Conservation (phyloP, 805 yeast species). For the Cyberlindnera xishuangbannaensis region DNA sequence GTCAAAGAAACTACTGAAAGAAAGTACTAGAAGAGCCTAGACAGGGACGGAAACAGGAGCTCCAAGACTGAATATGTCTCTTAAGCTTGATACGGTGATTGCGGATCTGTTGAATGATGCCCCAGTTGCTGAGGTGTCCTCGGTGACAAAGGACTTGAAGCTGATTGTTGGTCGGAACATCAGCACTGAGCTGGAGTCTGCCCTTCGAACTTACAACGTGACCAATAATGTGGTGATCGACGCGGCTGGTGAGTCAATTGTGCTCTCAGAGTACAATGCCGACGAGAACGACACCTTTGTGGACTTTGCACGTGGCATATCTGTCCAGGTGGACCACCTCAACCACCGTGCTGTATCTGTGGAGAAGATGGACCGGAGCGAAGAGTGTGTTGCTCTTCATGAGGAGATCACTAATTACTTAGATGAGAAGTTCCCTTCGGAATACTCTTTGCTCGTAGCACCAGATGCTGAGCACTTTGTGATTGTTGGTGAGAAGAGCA, state of each 20-base stretch:
- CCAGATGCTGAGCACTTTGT: constrained; percentile 34
- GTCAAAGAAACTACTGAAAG: no score
- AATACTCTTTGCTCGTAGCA: constrained; percentile 32
- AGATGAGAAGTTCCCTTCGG: constrained; percentile 60
- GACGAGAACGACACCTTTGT: constrained; percentile 41
- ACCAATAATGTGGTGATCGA: constrained; percentile 35
- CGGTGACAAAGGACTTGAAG: constrained; percentile 38
- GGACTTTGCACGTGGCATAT: constrained; percentile 43
- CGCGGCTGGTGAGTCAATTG: constrained; percentile 2
- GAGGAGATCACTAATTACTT: constrained; percentile 40
- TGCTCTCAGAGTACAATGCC: constrained; percentile 43
- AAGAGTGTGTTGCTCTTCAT: constrained; percentile 13
- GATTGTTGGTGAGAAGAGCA: constrained; percentile 65
- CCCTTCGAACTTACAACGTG: constrained; percentile 36
- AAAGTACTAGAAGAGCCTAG: no score
- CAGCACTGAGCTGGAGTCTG: constrained; percentile 28
- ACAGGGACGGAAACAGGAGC: no score
- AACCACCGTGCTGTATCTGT: constrained; percentile 41
- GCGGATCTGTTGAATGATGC: constrained; percentile 9
- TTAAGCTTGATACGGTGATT: constrained; percentile 9
- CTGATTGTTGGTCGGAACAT: constrained; percentile 36
- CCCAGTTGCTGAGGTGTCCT: constrained; percentile 16
- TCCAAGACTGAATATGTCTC: no score
- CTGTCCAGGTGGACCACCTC: constrained; percentile 56
- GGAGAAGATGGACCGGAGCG: constrained; percentile 33